Evolutionary conservation across 2,329 filamentous ascomycete species (phyloP), one percentile per base, ranked within the genome.

Genomic region (Penicillium corylophilum): DNA sequence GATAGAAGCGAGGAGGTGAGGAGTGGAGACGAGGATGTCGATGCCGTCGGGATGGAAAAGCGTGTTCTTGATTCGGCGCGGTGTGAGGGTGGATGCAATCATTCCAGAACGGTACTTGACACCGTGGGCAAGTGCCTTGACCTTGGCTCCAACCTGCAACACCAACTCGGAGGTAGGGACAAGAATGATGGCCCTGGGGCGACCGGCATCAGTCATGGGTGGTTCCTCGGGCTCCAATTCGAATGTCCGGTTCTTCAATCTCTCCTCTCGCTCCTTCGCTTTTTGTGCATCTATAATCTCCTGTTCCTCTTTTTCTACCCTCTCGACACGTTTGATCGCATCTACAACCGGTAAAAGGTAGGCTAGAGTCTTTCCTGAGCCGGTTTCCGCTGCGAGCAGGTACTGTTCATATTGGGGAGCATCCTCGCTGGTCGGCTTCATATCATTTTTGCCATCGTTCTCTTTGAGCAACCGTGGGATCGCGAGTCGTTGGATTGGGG

Each of bases 131-230:
- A 99, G 80, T 9, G 81, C 80, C 73, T 96, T 97, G 50, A 90
- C 83, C 18, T 96, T 83, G 12, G 77, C 79, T 48, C 88, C 88
- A 24, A 99, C 90, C 74, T 99, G 94, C 22, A 85, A 81, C 24
- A 96, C 93, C 16, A 99, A 82, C 74, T 99, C 94, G 0, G 93
- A 86, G 0, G 94, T 95, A 1, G 94, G 94, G 1, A 99, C 88
- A 9, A 99, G 82, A 46, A 99, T 86, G 58, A 99, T 81, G 33
- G 88, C 89, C 57, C 86, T 84, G 2, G 94, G 94, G 26, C 92
- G 83, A 18, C 88, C 92, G 13, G 70, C 69, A 83, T 88, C 52
- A 83, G 89, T 46, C 84, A 86, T 83, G 60, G 87, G 86, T 44
- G 79, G 75, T 6, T 82, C 67, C 13, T 82, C 78, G 0, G 84